A percentile compares a stretch with the other conserved stretches of the same genome.
phyloP scores from a whole-genome alignment of 2,329 filamentous ascomycete species.

The Ophiosphaerella herpotricha region DNA sequence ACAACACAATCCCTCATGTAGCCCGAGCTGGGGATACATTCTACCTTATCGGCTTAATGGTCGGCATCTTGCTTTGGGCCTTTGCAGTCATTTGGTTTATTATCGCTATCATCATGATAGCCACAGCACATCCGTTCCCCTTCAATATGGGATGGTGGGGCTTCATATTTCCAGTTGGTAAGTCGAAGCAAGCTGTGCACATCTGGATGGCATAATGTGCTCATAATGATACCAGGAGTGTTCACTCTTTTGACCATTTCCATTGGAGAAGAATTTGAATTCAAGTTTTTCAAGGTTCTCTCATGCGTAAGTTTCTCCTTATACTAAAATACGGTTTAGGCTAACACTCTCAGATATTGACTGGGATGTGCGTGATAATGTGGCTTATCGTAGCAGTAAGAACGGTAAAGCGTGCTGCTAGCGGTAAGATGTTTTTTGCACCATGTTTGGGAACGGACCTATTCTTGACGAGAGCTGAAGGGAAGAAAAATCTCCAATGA shows the following conservation, averaged over 20 bases:
- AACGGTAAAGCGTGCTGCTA: conserved; percentile 52
- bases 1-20: background rate
- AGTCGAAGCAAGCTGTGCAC: background rate
- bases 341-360: conserved; percentile 47
- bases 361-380: conserved; percentile 52
- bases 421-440: conserved; percentile 55
- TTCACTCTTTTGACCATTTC: conserved; percentile 51
- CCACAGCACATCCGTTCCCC: conserved; percentile 46
- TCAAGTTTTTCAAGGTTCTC: conserved; percentile 56
- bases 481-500: background rate
- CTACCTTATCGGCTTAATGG: conserved; percentile 59
- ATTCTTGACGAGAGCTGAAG: conserved; percentile 3
- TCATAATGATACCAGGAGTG: conserved; percentile 32
- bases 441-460: conserved; percentile 49
- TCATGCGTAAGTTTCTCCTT: background rate
- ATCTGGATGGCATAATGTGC: conserved; percentile 16
- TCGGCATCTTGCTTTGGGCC: conserved; percentile 58
- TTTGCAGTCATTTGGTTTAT: conserved; percentile 58
- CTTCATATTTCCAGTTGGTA: conserved; percentile 59
- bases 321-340: background rate
- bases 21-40: conserved; percentile 55
- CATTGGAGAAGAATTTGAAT: conserved; percentile 55
- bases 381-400: conserved; percentile 56
- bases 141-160: conserved; percentile 66
- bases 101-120: conserved; percentile 52